Evolutionary conservation across 495 filamentous ascomycete genomes (phyloP), one percentile per base, ranked within the genome.

Genomic region (Darksidea phi): DNA sequence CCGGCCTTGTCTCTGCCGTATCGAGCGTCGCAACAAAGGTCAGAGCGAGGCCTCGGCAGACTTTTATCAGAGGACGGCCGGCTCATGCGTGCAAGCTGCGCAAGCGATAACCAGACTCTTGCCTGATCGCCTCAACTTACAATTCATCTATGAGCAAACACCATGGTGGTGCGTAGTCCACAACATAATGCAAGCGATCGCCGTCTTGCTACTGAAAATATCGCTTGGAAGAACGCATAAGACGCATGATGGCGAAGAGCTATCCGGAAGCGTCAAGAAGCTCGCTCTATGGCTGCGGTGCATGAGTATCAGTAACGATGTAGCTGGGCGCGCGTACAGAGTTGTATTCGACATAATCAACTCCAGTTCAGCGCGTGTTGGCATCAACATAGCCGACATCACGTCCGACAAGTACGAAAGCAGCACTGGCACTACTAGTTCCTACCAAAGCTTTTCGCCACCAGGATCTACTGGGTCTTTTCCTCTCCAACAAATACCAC

Each of bases 171-270:
- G 20, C 28, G 43, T 66, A 1, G 34, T 66, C 13, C 63, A 66
- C 37, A 48, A 61, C 37, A 66, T 66, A 1, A 66, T 66, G 63
- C 63, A 66, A 47, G 63, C 63, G 1, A 43, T 66, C 21, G 43
- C 57, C 17, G 50, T 66, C n/a, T 57, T 66, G 11, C 41, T 66
- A 10, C 57, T 66, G 10, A 57, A 66, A 26, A 54, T 54, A 38
- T 56, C 25, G 6, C 37, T 48, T 45, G 12, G 45, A 12, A 34
- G 36, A 41, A 32, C 15, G 11, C 49, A 56, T 32, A 50, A 13
- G 24, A 28, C 20, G 15, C 24, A 37, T 13, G n/a, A 41, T 18
- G 28, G 15, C n/a, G 37, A 45, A 21, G 59, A 56, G 1, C 28
- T 56, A 15, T 28, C 38, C n/a, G 10, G 7, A 20, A 18, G 45